These are phyloP conservation scores for Phytophthora vignae DNA, from an alignment of 352 stramenopile genomes.

Conservation along the genomic window DNA sequence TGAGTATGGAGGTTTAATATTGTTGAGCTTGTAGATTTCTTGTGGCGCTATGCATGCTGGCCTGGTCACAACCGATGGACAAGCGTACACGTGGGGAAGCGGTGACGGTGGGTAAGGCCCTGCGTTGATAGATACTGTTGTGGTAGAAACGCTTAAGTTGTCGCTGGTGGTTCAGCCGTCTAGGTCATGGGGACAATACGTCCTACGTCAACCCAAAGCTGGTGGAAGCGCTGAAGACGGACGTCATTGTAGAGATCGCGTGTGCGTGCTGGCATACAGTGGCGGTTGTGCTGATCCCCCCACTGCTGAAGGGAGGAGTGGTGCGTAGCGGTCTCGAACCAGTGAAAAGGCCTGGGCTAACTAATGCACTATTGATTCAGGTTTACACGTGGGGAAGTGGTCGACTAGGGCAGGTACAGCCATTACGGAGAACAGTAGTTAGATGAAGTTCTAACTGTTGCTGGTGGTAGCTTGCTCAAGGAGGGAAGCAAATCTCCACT, in stretches of 20 bases:
- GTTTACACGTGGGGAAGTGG: slow-evolving; percentile 95
- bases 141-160: neutral
- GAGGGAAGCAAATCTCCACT: slow-evolving; percentile 72
- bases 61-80: slow-evolving; percentile 74
- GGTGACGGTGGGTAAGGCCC: slow-evolving; percentile 78
- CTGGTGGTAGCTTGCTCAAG: slow-evolving; percentile 69
- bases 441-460: neutral
- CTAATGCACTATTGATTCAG: slow-evolving; percentile 15
- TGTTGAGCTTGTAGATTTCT: slow-evolving; percentile 53
- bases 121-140: neutral
- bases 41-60: slow-evolving; percentile 82
- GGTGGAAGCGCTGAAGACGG: slow-evolving; percentile 70
- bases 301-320: slow-evolving; percentile 83
- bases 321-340: slow-evolving; percentile 18
- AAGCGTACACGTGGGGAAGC: slow-evolving; percentile 84
- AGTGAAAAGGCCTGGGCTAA: neutral
- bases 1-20: neutral
- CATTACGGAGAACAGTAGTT: too few species aligned
- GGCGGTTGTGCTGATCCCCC: slow-evolving; percentile 89
- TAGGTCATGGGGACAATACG: slow-evolving; percentile 76
- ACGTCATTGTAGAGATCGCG: slow-evolving; percentile 83
- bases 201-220: slow-evolving; percentile 81
- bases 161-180: slow-evolving; percentile 40
- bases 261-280: slow-evolving; percentile 91
- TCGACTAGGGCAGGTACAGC: slow-evolving; percentile 88